Evolutionary conservation across 2,329 filamentous ascomycete species (phyloP), one percentile per base, ranked within the genome.

Genomic region (Cadophora sp.): DNA sequence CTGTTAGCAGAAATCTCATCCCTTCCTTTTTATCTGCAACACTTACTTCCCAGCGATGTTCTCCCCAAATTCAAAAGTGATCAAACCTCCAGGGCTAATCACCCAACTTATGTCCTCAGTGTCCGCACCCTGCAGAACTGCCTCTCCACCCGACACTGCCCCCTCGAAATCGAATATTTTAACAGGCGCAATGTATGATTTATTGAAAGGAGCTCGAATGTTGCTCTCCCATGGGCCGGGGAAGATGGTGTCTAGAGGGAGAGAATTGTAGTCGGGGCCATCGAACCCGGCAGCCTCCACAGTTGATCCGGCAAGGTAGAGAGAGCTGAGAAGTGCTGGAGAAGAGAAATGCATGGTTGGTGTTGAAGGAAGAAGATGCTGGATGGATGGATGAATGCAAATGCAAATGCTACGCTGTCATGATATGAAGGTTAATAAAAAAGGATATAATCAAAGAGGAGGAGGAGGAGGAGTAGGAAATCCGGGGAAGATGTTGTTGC

Each of bases 51-150:
- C 80, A 53, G 74, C 76, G 66, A 80, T 80, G 63, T 82, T 81
- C 73, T 82, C 77, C 4, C 68, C 74, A 66, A 82, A 82, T 62
- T 79, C 79, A 55, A 80, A 75, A 6, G 78, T 81, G 64, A 81
- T 69, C 51, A 77, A 70, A 16, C 77, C 78, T 22, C 79, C 66
- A 78, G 75, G 64, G 39, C 70, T 64, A 24, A 76, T 68, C 39
- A 51, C 65, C 64, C 67, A 73, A 1, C 58, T 62, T 24, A 67
- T 56, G 4, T 64, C 67, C 27, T 51, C 45, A 4, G 64, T 47
- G 20, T 48, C 43, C 1, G 65, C 72, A 67, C 68, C 65, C 36
- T 72, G 20, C 22, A 73, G 60, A 11, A 68, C 65, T 7, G 62
- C 41, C 30, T 68, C 66, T 18, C 64, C 48, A 1, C 70, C 73